Base-by-base conservation (phyloP, 176 grass and related monocot species). In the Dactylis glomerata region DNA sequence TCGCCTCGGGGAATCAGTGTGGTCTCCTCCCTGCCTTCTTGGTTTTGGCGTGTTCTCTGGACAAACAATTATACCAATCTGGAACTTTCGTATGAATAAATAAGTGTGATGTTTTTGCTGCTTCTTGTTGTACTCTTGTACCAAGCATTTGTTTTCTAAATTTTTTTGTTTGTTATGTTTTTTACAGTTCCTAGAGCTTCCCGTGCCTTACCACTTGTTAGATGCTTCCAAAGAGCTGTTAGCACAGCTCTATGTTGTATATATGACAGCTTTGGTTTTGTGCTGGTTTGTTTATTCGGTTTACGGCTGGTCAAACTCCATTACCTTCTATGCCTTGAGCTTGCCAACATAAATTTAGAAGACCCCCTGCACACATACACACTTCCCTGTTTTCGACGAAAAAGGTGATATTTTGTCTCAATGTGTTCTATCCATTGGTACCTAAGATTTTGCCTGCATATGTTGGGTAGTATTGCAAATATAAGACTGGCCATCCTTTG, bases 231-330 rank as follows among this genome's bases (percentile, higher is more conserved):
- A 57, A 41, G 45, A 31, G 44, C 68, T 88, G 1, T 82, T 55
- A 61, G 24, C n/a, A 13, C 80, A 88, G 38, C 30, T 83, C 38
- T 49, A 40, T 62, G 40, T 40, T 41, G 62, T 50, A 63, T 7
- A n/a, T 23, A 61, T 64, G 73, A 73, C 41, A 88, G 74, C 61
- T 50, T 74, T 88, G 49, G 24, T 38, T 41, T 54, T 78, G 24
- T n/a, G 27, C n/a, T 34, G 56, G 42, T 55, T 84, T 51, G 3
- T 79, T 63, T 84, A 72, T 72, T 88, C 44, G 6, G 67, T 64
- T 73, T 79, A 14, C 75, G 78, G 81, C 75, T 73, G 23, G 81
- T 84, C 87, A 88, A 84, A 56, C 42, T 72, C 31, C 86, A 83
- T 70, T 52, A 64, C 66, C 66, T 52, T 72, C 22, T 9, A 15